These are phyloP conservation scores for Borovskyia barvae DNA, from an alignment of 208 protist genomes.

Conservation along the genomic window DNA sequence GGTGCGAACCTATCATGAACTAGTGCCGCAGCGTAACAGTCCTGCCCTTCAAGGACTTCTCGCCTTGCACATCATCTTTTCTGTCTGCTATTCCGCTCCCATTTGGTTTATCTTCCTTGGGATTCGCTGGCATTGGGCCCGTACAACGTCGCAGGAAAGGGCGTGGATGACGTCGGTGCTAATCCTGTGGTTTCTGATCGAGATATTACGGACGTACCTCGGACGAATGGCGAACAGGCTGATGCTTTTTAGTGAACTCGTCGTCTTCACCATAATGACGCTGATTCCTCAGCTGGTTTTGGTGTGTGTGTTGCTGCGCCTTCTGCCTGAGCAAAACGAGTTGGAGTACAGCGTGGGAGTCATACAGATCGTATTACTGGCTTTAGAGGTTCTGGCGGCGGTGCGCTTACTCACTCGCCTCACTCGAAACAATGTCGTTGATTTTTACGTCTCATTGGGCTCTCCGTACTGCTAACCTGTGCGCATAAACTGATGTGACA, in stretches of 20 bases:
- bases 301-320: conserved; percentile 30
- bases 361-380: conserved; percentile 55
- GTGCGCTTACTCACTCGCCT: conserved; percentile 34
- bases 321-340: conserved; percentile 45
- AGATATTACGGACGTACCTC: conserved; percentile 49
- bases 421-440: conserved; percentile 59
- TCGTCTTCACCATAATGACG: conserved; percentile 49
- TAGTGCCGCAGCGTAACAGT: conserved; percentile 51
- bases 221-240: conserved; percentile 43
- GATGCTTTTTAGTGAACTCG: conserved; percentile 38
- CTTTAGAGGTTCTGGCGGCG: conserved; percentile 34
- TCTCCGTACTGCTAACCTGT: conserved; percentile 17
- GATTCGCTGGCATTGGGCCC: conserved; percentile 26
- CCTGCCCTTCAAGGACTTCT: conserved; percentile 49
- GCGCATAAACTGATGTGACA: not conserved
- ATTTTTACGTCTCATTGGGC: conserved; percentile 62
- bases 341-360: conserved; percentile 65
- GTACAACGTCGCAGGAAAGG: conserved; percentile 15
- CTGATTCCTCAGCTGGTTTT: conserved; percentile 59
- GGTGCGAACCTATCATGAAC: conserved; percentile 65
- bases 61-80: conserved; percentile 41
- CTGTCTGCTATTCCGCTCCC: conserved; percentile 50
- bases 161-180: conserved; percentile 49
- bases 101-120: conserved; percentile 45
- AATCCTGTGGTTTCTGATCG: conserved; percentile 45